These are phyloP conservation scores for Zygosaccharomyces sapae DNA, from an alignment of 1,139 yeast genomes.

Conservation along the genomic window DNA sequence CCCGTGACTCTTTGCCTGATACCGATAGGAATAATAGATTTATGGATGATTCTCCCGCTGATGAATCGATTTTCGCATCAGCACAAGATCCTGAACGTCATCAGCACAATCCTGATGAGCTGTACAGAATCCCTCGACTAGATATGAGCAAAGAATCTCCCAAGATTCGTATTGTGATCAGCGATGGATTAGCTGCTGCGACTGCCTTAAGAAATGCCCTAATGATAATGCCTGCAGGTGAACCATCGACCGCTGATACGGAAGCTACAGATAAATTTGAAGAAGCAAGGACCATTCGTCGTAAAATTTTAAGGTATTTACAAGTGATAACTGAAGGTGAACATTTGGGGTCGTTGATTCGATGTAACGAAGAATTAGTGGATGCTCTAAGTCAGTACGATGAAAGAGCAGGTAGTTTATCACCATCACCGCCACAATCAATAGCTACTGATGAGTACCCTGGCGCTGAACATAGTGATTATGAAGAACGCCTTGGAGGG, in stretches of 20 bases:
- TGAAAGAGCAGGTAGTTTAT: conserved; percentile 47
- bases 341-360: conserved; percentile 75
- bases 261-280: conserved; percentile 61
- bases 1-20: conserved; percentile 9
- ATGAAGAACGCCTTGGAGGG: conserved; percentile 17
- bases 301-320: conserved; percentile 72
- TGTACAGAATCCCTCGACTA: conserved; percentile 62
- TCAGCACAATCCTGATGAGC: conserved; percentile 37
- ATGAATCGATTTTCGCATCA: conserved; percentile 33
- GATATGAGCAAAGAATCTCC: conserved; percentile 72
- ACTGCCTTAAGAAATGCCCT: conserved; percentile 68
- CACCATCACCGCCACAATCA: conserved; percentile 34
- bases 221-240: conserved; percentile 49
- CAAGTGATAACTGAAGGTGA: conserved; percentile 80
- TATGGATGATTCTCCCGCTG: conserved; percentile 46
- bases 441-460: conserved; percentile 17
- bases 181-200: conserved; percentile 73
- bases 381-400: conserved; percentile 68
- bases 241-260: conserved; percentile 58
- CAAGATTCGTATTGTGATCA: conserved; percentile 60
- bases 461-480: conserved; percentile 26
- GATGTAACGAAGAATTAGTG: conserved; percentile 86
- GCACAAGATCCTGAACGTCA: conserved; percentile 4
- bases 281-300: conserved; percentile 69
- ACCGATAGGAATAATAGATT: conserved; percentile 29